These are phyloP conservation scores for Blastobotrys proliferans DNA, from an alignment of 1,139 yeast genomes.

Conservation along the genomic window DNA sequence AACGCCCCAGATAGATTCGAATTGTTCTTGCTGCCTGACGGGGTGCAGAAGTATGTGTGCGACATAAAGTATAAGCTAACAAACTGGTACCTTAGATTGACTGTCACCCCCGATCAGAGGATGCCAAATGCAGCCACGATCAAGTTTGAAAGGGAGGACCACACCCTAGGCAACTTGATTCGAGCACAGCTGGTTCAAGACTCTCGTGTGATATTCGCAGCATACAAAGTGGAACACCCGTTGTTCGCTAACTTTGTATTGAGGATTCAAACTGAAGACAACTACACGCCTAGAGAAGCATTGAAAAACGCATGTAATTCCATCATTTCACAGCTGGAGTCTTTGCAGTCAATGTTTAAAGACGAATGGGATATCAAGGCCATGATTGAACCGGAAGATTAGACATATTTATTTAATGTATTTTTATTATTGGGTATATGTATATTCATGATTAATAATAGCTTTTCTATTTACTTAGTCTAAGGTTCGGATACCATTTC, in stretches of 20 bases:
- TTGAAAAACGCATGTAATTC: conserved; percentile 83
- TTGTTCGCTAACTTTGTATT: conserved; percentile 89
- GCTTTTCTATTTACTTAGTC: neutral
- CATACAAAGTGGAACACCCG: conserved; percentile 97
- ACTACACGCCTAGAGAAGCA: conserved; percentile 87
- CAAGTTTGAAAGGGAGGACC: conserved; percentile 95
- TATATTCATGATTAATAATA: neutral
- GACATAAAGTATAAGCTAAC: neutral
- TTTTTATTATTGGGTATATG: conserved; percentile 1
- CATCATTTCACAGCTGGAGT: conserved; percentile 72
- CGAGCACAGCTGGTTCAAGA: conserved; percentile 84
- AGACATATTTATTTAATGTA: conserved; percentile 1
- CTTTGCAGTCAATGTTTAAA: conserved; percentile 70
- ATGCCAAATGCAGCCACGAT: conserved; percentile 93
- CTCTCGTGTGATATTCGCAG: conserved; percentile 85
- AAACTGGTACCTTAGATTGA: conserved; percentile 44
- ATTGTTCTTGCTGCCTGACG: conserved; percentile 93
- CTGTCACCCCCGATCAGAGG: conserved; percentile 88
- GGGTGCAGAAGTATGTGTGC: conserved; percentile 57
- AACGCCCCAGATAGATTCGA: conserved; percentile 99
- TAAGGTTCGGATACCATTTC: conserved; percentile 11
- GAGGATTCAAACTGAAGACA: conserved; percentile 94
- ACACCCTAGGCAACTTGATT: conserved; percentile 85
- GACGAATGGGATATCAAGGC: conserved; percentile 93
- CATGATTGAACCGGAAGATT: conserved; percentile 37